These are phyloP conservation scores for Fusarium nodosum DNA, from an alignment of 2,329 filamentous ascomycete species.

Conservation along the genomic window DNA sequence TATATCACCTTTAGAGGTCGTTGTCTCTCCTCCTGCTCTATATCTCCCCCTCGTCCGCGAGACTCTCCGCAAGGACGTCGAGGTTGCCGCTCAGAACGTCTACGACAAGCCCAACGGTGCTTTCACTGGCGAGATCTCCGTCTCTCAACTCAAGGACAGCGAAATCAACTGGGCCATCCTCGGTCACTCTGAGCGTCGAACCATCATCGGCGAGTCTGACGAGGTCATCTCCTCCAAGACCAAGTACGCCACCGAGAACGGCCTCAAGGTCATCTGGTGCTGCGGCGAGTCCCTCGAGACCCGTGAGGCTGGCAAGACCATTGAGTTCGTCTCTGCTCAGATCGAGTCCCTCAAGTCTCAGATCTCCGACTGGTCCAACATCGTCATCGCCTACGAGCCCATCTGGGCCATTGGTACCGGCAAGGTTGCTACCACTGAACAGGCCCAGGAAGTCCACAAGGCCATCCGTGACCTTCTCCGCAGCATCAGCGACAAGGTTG, in stretches of 20 bases:
- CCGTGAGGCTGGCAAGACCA: slow-evolving; percentile 87
- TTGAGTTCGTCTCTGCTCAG: slow-evolving; percentile 87
- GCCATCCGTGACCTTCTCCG: slow-evolving; percentile 92
- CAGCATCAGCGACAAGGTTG: slow-evolving; percentile 78
- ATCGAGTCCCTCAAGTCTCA: slow-evolving; percentile 83
- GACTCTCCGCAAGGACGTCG: slow-evolving; percentile 79
- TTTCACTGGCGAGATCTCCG: slow-evolving; percentile 96
- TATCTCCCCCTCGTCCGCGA: slow-evolving; percentile 92
- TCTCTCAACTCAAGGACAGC: slow-evolving; percentile 89
- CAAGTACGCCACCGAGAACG: slow-evolving; percentile 89
- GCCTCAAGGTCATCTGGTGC: slow-evolving; percentile 94
- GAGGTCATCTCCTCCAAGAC: slow-evolving; percentile 92
- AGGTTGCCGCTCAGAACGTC: slow-evolving; percentile 96
- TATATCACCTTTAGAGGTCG: slow-evolving; percentile 76
- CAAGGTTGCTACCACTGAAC: slow-evolving; percentile 88
- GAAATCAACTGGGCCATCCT: slow-evolving; percentile 91
- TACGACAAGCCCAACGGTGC: slow-evolving; percentile 97
- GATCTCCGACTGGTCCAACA: slow-evolving; percentile 89
- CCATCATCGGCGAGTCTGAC: slow-evolving; percentile 88
- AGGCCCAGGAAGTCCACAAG: slow-evolving; percentile 94
- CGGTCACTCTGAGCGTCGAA: slow-evolving; percentile 95
- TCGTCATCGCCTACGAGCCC: slow-evolving; percentile 98
- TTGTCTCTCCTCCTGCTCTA: slow-evolving; percentile 89
- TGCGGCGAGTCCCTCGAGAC: slow-evolving; percentile 96
- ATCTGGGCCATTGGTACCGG: slow-evolving; percentile 98